These are phyloP conservation scores for Takakia lepidozioides DNA, from an alignment of 225 moss, liverwort and hornwort genomes.

Conservation along the genomic window DNA sequence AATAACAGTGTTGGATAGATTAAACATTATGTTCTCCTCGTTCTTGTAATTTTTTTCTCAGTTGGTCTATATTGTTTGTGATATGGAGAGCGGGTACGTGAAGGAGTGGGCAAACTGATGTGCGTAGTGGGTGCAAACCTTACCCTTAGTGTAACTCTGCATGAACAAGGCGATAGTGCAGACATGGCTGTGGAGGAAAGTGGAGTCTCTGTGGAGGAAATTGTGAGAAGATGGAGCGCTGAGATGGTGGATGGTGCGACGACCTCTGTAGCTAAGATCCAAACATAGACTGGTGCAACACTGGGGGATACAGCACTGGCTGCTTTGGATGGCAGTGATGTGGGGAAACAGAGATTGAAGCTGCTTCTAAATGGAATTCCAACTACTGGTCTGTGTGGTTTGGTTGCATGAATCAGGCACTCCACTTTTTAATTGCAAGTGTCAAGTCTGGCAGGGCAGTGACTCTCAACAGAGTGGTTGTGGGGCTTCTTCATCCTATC, in stretches of 20 bases:
- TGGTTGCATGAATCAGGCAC: conserved; percentile 44
- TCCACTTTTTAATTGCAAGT: conserved; percentile 74
- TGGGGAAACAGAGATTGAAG: conserved; percentile 63
- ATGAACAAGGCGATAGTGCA: conserved; percentile 11
- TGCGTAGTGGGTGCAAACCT: conserved; percentile 86
- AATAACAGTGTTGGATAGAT: too few relatives aligned
- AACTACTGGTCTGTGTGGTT: too few relatives aligned
- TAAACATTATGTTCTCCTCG: too few relatives aligned
- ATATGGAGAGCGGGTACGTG: conserved; percentile 64
- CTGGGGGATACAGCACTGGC: conserved; percentile 72
- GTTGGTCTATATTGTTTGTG: too few relatives aligned
- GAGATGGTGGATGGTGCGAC: conserved; percentile 82
- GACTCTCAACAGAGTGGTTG: conserved; percentile 64
- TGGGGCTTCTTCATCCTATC: conserved; percentile 82
- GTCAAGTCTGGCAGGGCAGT: conserved; percentile 81
- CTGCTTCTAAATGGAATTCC: conserved; percentile 88
- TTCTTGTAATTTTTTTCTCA: too few relatives aligned
- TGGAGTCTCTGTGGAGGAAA: conserved; percentile 31
- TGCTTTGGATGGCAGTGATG: conserved; percentile 59
- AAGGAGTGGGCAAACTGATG: conserved; percentile 81
- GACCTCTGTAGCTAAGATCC: conserved; percentile 71
- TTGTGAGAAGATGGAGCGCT: conserved; percentile 57
- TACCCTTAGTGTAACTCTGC: conserved; percentile 33
- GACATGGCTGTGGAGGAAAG: conserved; percentile 19
- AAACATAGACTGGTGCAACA: conserved; percentile 48